Evolutionary conservation across 2,329 filamentous ascomycete genomes (phyloP).

Genomic region (Venturia nashicola): DNA sequence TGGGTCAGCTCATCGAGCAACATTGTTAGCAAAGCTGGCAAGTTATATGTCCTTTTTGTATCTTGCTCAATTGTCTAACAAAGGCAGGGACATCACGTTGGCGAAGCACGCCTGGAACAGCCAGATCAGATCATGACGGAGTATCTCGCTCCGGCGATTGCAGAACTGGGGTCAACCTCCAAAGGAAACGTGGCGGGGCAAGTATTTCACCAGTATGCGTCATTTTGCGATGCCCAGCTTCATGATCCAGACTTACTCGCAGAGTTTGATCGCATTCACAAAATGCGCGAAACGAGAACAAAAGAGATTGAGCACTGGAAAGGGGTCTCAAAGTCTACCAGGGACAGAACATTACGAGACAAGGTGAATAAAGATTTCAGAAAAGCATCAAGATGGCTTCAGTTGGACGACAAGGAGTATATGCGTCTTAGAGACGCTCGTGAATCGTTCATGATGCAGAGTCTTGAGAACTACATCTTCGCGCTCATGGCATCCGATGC

Average conservation of each 20-base stretch:
- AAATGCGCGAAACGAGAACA: constrained; percentile 65
- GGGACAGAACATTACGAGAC: constrained; percentile 18
- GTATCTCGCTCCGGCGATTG: constrained; percentile 75
- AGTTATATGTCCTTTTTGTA: constrained; percentile 14
- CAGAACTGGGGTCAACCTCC: constrained; percentile 58
- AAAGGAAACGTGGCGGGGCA: constrained; percentile 66
- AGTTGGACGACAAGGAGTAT: constrained; percentile 81
- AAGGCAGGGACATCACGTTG: constrained; percentile 64
- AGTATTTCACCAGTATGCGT: constrained; percentile 89
- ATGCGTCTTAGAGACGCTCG: constrained; percentile 64
- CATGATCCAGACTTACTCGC: constrained; percentile 76
- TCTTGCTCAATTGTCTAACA: constrained; percentile 3
- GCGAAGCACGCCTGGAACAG: constrained; percentile 79
- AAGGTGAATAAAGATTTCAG: constrained; percentile 41
- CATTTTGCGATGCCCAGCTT: constrained; percentile 89
- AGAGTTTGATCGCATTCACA: constrained; percentile 70
- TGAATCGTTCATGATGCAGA: constrained; percentile 73
- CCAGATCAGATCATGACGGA: constrained; percentile 79
- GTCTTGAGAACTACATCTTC: constrained; percentile 84
- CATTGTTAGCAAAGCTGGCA: constrained; percentile 71
- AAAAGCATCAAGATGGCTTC: constrained; percentile 77
- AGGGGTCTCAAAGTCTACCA: constrained; percentile 33
- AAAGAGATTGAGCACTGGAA: constrained; percentile 59
- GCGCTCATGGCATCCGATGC: constrained; percentile 75
- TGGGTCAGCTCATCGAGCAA: constrained; percentile 29